Conservation (phyloP, 139 green algal species). For the Chlorella sorokiniana region DNA sequence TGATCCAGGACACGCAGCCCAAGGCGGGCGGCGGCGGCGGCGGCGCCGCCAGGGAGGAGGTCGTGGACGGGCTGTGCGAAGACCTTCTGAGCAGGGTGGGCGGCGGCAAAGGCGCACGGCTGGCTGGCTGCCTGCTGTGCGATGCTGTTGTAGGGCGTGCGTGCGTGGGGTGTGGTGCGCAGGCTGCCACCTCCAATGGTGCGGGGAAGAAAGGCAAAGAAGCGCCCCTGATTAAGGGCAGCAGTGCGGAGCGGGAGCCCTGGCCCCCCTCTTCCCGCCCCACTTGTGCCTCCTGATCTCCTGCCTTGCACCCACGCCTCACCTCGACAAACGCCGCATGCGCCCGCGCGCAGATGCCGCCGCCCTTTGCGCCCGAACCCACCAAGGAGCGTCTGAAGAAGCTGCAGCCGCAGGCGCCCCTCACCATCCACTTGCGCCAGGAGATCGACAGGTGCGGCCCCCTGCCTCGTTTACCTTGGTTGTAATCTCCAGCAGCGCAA, state of each 20-base stretch:
- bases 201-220: no score
- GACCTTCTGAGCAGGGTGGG: slow-evolving; percentile 85
- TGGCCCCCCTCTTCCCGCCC: no score
- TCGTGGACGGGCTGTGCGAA: slow-evolving; percentile 90
- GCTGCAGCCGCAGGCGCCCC: slow-evolving; percentile 79
- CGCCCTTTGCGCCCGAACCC: slow-evolving; percentile 87
- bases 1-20: slow-evolving; percentile 90
- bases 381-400: slow-evolving; percentile 86
- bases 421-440: slow-evolving; percentile 94
- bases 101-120: background rate
- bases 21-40: slow-evolving; percentile 70
- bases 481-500: no score
- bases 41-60: slow-evolving; percentile 84
- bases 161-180: no score
- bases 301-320: background rate
- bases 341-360: slow-evolving; percentile 49
- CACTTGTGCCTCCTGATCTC: background rate
- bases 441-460: slow-evolving; percentile 30
- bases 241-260: no score
- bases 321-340: background rate
- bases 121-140: no score
- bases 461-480: background rate
- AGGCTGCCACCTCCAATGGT: no score
- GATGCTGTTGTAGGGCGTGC: no score
- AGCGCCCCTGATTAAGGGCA: no score